Conservation (phyloP, 2,329 filamentous ascomycete species). For the Pleoardoris graminearum region DNA sequence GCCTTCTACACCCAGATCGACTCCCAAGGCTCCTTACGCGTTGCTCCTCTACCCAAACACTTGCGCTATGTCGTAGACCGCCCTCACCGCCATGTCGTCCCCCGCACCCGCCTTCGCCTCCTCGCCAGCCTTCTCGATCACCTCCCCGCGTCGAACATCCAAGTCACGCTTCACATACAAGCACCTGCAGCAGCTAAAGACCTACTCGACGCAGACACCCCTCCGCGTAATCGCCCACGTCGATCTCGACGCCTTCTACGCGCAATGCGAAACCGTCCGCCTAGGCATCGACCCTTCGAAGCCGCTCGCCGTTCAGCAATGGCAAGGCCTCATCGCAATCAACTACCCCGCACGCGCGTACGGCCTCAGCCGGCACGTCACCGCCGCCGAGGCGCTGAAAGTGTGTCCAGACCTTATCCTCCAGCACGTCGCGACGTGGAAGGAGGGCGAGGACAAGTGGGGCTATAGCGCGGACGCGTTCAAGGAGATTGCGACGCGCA, state of each 20-base stretch:
- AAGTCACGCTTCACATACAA: constrained; percentile 82
- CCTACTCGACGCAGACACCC: constrained; percentile 72
- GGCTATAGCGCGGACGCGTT: constrained; percentile 83
- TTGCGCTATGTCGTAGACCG: constrained; percentile 19
- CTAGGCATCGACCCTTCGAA: constrained; percentile 72
- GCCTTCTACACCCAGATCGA: background rate
- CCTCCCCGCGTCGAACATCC: constrained; percentile 38
- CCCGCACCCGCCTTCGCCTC: constrained; percentile 53
- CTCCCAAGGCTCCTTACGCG: background rate
- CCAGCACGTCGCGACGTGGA: constrained; percentile 95
- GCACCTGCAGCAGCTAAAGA: constrained; percentile 75
- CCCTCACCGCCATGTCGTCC: constrained; percentile 49
- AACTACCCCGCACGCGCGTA: constrained; percentile 89
- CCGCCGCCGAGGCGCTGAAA: constrained; percentile 78
- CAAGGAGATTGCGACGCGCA: constrained; percentile 80
- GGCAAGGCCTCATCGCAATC: constrained; percentile 91
- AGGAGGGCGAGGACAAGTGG: constrained; percentile 90
- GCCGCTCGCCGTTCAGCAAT: constrained; percentile 93
- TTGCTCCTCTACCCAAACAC: background rate
- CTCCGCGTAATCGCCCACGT: constrained; percentile 88
- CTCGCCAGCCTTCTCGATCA: constrained; percentile 48
- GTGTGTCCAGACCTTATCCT: constrained; percentile 80
- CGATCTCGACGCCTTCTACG: constrained; percentile 95
- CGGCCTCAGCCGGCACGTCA: constrained; percentile 79
- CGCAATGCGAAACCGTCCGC: constrained; percentile 90